Base-by-base conservation (phyloP, 1,284 basidiomycete species). In the Pseudozyma flocculosa region DNA sequence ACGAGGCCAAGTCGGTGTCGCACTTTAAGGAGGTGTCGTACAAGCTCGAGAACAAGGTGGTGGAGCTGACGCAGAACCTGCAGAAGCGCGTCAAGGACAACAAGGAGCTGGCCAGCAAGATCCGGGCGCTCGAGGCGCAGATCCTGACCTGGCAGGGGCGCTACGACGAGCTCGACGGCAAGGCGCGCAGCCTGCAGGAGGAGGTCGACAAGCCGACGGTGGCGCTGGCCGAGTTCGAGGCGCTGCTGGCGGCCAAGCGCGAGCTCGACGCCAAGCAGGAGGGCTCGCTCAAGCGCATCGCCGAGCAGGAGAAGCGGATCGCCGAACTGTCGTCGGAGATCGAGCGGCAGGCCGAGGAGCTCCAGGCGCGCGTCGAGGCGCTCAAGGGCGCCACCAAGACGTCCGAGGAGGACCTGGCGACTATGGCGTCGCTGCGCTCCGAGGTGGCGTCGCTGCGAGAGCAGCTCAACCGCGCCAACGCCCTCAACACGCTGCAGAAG, bases 1-100 rank as follows among this genome's bases (percentile, higher is more conserved):
- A 87, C 23, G 95, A 98, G 79, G 95, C 95, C 22, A 90, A 92
- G 49, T 97, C 94, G 0, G 94, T 94, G 29, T 89, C 89, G 67
- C 96, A 95, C 79, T 95, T 95, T 85, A 96, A 98, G 81, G 95
- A 98, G 81, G 96, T 96, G 65, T 97, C 95, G 0, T 98, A 97
- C 79, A 87, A 86, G 70, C 84, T 99, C 57, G 95, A 99, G 82
- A 98, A 98, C 84, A 99, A 98, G 82, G 95, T 98, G 43, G 91
- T 99, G 55, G 94, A 98, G 78, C 88, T 99, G 68, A 98, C 95
- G 0, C 95, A 98, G 78, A 87, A 82, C n/a, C 83, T 98, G 17
- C 95, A 98, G 79, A 88, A 85, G 76, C 87, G 94, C 38, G 93
- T 88, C 10, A 85, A 86, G 61, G 94, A 98, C 81, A 94, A 91